Evolutionary conservation across 305 asterid species (phyloP), one percentile per base, ranked within the genome.

Genomic region (Solanum aculeatissimum): DNA sequence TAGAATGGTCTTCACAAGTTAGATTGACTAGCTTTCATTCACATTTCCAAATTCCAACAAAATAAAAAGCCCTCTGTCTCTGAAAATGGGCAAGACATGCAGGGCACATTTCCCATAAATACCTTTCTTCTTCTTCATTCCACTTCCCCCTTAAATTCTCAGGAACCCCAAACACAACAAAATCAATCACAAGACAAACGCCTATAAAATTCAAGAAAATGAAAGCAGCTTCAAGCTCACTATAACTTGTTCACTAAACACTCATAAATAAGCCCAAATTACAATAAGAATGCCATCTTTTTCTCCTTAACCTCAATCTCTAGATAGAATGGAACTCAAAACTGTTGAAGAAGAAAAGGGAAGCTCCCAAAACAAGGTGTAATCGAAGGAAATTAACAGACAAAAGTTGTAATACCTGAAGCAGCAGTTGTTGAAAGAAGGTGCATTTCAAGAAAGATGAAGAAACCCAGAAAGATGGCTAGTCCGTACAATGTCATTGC

Each of bases 401-500:
- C n/a, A 6, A 58, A 65, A 71, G 40, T 70, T 84, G 77, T 84
- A 84, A 87, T 82, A 92, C 96, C 94, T 23, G 57, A 83, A 85
- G 95, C 92, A 66, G 91, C 88, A 88, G 80, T 84, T 85, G 92
- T 68, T 16, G 35, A 80, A 83, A 87, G 65, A 87, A 88, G 68
- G 2, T 65, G 88, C 89, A 87, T 83, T 88, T 85, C 80, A 83
- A 91, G 89, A 84, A 91, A 83, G 77, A 90, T 29, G 54, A 89
- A 88, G 38, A 93, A 88, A 83, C 80, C 86, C 57, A 87, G 90
- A 81, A 89, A 88, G 42, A 84, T 77, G 82, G 87, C 70, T 74
- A 85, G 71, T 84, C 86, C 62, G 69, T 45, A 65, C 69, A 87
- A 87, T 72, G 92, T 92, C 97, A 95, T 94, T 85, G 91, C 29